Base-by-base conservation (phyloP, 1,284 basidiomycete species). In the Ustilago trichophora region DNA sequence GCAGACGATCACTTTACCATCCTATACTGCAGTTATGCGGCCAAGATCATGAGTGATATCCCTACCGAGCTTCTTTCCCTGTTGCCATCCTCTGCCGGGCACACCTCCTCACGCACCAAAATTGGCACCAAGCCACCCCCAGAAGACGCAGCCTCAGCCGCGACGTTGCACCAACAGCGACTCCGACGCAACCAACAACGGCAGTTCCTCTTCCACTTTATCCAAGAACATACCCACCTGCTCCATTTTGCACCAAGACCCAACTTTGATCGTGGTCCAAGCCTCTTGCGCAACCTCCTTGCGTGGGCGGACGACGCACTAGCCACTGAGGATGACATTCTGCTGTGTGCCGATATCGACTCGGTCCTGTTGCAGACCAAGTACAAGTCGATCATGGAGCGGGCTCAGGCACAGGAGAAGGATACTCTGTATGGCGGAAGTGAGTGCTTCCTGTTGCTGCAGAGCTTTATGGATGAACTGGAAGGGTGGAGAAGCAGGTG, bases 381-480 rank as follows among this genome's bases (percentile, higher is more conserved):
- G 35, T 73, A 73, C 60, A 70, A 70, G 45, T 47, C 47, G 38
- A 56, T 70, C 45, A 69, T 72, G 56, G 69, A 72, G 41, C 44
- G 52, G 13, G 62, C 68, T 3, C 62, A 63, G 37, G 46, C 52
- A n/a, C 58, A 66, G 37, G 68, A 59, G 43, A 68, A 60, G 37
- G 63, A 63, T 24, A 57, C 49, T 4, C 34, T 60, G 19, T 56
- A 64, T 16, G 66, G 67, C 8, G 52, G 63, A 0, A 64, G 62
- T 43, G 62, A 64, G 21, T 73, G 67, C 37, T 62, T 73, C 22
- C 29, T 60, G 46, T 27, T 69, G 31, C 31, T 69, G 22, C 66
- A 63, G 38, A 63, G 59, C 41, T 69, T 69, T 26, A 53, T 58
- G 47, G 66, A 69, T 31, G 66, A 69, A 24, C 38, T 69, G 31